A percentile compares a stretch with the other conserved stretches of the same genome.
Evolutionary conservation across 306 rosid species (phyloP).

Genomic region (Castanea sativa): DNA sequence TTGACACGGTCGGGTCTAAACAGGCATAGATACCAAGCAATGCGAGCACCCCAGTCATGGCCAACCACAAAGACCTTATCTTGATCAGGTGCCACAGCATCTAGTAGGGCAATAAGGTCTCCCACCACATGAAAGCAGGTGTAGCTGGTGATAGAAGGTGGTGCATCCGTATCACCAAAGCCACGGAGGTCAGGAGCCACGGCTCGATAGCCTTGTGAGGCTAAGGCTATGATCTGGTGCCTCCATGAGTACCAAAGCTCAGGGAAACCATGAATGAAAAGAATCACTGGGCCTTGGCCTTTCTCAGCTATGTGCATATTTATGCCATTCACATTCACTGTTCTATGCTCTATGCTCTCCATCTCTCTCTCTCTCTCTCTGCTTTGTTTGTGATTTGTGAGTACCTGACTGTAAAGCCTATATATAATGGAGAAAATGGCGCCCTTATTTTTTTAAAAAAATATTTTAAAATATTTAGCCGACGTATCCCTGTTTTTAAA

Average conservation of each 20-base stretch:
- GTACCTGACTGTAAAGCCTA: too few relatives aligned
- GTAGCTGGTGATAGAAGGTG: conserved; percentile 31
- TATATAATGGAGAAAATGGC: too few relatives aligned
- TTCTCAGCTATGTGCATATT: conserved; percentile 76
- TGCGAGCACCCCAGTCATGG: conserved; percentile 83
- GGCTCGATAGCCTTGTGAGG: conserved; percentile 63
- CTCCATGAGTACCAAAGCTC: conserved; percentile 83
- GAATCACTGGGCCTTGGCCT: conserved; percentile 67
- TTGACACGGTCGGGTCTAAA: conserved; percentile 62
- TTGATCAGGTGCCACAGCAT: conserved; percentile 33
- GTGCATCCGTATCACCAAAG: conserved; percentile 63
- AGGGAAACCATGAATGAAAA: conserved; percentile 85
- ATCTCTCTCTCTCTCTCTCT: not conserved
- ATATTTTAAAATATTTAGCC: too few relatives aligned
- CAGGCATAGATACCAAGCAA: conserved; percentile 64
- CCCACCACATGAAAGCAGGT: conserved; percentile 60
- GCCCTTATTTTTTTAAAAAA: fast-evolving
- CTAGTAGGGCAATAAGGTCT: conserved; percentile 56
- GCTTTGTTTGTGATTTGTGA: too few relatives aligned
- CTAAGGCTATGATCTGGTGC: conserved; percentile 62
- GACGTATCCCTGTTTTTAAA: too few relatives aligned
- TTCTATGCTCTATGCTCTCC: conserved; percentile 55
- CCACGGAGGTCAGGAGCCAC: conserved; percentile 84
- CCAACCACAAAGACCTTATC: conserved; percentile 82
- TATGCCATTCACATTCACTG: conserved; percentile 58